These are phyloP conservation scores for Oxalis stricta DNA, from an alignment of 441 rosid species.

Conservation along the genomic window DNA sequence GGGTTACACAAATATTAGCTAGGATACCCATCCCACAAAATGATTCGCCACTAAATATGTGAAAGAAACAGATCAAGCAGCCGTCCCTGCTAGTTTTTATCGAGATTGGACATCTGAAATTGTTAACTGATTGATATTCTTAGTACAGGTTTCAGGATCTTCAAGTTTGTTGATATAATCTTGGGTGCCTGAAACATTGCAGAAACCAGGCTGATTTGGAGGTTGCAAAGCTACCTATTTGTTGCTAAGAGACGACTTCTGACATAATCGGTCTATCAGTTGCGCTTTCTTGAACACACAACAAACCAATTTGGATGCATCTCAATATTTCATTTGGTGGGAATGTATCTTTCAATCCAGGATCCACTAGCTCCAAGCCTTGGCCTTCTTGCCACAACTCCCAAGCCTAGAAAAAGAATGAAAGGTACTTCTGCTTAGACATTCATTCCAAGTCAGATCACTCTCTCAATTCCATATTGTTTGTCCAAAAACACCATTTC, in stretches of 20 bases:
- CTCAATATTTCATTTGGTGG: conserved; percentile 8
- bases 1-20: too few species aligned
- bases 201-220: conserved; percentile 20
- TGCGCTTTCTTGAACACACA: conserved; percentile 22
- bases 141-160: too few species aligned
- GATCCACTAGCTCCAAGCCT: conserved; percentile 17
- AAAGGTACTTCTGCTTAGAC: too few species aligned
- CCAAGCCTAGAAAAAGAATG: conserved; percentile 19
- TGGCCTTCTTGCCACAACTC: conserved; percentile 15
- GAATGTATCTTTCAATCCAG: conserved; percentile 14
- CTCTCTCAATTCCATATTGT: too few species aligned
- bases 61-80: too few species aligned
- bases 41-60: too few species aligned
- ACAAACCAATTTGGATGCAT: conserved; percentile 19
- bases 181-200: too few species aligned
- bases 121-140: conserved; percentile 2
- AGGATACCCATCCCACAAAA: too few species aligned
- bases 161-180: too few species aligned
- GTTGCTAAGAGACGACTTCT: conserved; percentile 18
- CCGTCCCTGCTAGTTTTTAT: too few species aligned
- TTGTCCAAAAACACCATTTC: background rate
- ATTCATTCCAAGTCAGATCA: too few species aligned
- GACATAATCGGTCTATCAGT: conserved; percentile 23
- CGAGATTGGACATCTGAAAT: background rate
- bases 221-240: too few species aligned